Percentiles rank a stretch among this genome's conserved stretches.
These are phyloP conservation scores for Esteya vermicola DNA, from an alignment of 2,329 filamentous ascomycete genomes.

Conservation along the genomic window DNA sequence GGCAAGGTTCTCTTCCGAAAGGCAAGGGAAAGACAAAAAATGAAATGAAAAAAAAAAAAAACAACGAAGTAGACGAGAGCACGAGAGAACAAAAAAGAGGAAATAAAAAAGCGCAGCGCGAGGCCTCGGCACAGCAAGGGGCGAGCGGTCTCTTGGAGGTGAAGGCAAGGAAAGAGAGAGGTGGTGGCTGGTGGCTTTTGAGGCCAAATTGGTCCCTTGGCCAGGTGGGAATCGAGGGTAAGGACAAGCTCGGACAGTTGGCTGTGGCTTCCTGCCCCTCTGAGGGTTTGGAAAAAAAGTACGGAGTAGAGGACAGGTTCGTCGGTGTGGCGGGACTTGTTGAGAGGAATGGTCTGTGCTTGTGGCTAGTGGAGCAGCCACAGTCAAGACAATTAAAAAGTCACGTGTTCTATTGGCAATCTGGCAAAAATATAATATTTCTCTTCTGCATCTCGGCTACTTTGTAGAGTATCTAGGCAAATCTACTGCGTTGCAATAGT, in stretches of 20 bases:
- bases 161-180: neutral
- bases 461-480: no score
- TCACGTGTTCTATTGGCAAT: no score
- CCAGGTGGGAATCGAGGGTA: conserved; percentile 1
- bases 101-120: neutral
- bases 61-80: no score
- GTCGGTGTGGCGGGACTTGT: neutral
- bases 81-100: no score
- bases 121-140: neutral
- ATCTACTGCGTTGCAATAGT: no score
- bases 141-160: neutral
- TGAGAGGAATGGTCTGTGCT: neutral
- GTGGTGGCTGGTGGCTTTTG: conserved; percentile 5
- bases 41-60: neutral
- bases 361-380: conserved; percentile 2
- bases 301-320: conserved; percentile 8
- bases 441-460: no score
- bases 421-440: no score
- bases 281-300: conserved; percentile 1
- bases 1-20: neutral
- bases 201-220: conserved; percentile 8
- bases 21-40: neutral
- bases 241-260: conserved; percentile 6
- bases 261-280: conserved; percentile 8
- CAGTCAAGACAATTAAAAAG: neutral